These are phyloP conservation scores for Pisolithus thermaeus DNA, from an alignment of 1,284 basidiomycete genomes.

Conservation along the genomic window DNA sequence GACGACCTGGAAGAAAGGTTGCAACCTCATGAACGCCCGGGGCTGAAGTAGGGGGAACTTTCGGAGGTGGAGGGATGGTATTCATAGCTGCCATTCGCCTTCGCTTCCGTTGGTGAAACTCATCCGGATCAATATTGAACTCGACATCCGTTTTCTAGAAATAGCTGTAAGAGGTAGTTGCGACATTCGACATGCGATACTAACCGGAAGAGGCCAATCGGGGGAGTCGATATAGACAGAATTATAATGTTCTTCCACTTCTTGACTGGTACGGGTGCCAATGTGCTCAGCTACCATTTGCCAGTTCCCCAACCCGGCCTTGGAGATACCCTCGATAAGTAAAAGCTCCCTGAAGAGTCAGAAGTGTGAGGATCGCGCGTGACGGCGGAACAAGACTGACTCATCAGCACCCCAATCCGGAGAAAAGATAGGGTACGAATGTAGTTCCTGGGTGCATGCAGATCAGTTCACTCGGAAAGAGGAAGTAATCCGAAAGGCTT, in stretches of 20 bases:
- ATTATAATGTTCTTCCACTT: conserved; percentile 89
- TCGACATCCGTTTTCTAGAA: conserved; percentile 57
- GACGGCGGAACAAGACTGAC: conserved; percentile 38
- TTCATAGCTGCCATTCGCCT: conserved; percentile 71
- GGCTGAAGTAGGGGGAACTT: conserved; percentile 82
- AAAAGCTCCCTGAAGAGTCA: conserved; percentile 68
- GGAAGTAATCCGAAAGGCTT: conserved; percentile 21
- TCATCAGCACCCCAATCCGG: conserved; percentile 99
- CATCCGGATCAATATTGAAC: conserved; percentile 73
- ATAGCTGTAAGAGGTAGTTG: conserved; percentile 6
- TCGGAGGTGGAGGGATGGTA: conserved; percentile 48
- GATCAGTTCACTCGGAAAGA: conserved; percentile 4
- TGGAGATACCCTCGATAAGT: conserved; percentile 84
- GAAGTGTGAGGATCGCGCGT: neutral
- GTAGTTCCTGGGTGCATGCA: conserved; percentile 65
- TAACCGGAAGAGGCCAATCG: conserved; percentile 75
- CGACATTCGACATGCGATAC: conserved; percentile 13
- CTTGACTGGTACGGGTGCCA: conserved; percentile 91
- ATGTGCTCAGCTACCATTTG: conserved; percentile 94
- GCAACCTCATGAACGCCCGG: conserved; percentile 94
- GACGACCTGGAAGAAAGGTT: conserved; percentile 90
- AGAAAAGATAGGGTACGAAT: conserved; percentile 93
- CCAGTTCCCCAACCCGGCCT: conserved; percentile 96
- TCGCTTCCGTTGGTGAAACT: conserved; percentile 85
- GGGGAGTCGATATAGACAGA: conserved; percentile 76